A percentile compares a stretch with the other conserved stretches of the same genome.
phyloP scores from a whole-genome alignment of 805 yeast genomes.

The Saccharomyces mikatae region DNA sequence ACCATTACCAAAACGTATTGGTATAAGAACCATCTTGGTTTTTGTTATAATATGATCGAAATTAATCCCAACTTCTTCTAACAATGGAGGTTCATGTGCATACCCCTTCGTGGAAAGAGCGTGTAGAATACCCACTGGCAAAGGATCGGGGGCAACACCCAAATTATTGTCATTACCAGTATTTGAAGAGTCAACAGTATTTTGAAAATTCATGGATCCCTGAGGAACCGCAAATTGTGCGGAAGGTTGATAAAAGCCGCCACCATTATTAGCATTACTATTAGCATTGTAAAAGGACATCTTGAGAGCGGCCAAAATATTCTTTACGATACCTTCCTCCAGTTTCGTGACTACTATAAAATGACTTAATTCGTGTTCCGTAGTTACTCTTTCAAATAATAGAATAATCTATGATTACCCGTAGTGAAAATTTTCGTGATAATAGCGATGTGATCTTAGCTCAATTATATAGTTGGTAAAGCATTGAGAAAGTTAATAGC shows the following conservation, averaged over 20 bases:
- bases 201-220: constrained; percentile 32
- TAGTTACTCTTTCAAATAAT: neutral
- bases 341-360: neutral
- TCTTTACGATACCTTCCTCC: neutral
- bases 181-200: constrained; percentile 5
- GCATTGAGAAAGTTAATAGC: neutral
- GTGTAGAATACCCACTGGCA: constrained; percentile 73
- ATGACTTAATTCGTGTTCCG: neutral
- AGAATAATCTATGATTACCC: neutral
- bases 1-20: constrained; percentile 42
- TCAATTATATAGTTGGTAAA: neutral
- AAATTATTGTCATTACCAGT: constrained; percentile 8
- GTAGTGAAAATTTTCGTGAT: neutral
- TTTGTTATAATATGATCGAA: constrained; percentile 78
- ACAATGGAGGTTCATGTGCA: constrained; percentile 86
- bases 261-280: neutral
- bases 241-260: constrained; percentile 18
- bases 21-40: constrained; percentile 80
- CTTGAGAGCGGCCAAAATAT: neutral
- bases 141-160: constrained; percentile 28
- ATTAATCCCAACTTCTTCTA: constrained; percentile 90
- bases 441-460: neutral
- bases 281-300: constrained; percentile 10
- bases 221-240: constrained; percentile 28
- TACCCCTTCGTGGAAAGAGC: constrained; percentile 92